Evolutionary conservation across 208 protist species (phyloP).

Genomic region (Crithidia brevicula): DNA sequence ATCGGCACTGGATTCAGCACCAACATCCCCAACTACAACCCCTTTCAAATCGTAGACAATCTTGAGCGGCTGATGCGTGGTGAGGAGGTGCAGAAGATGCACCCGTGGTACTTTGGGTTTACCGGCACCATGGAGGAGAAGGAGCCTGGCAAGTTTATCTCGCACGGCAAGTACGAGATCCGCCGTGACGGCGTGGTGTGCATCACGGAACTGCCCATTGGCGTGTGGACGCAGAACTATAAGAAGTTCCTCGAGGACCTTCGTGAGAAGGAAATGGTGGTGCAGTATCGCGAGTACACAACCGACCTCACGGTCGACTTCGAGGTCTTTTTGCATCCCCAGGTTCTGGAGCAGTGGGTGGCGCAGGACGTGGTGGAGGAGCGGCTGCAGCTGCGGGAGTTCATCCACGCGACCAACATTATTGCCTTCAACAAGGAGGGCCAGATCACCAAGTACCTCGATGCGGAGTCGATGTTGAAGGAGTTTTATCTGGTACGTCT

Average conservation of each 20-base stretch:
- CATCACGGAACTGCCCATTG: slow-evolving; percentile 98
- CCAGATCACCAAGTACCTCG: slow-evolving; percentile 95
- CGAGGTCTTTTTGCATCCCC: slow-evolving; percentile 90
- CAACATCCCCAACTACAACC: slow-evolving; percentile 98
- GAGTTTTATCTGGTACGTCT: slow-evolving; percentile 98
- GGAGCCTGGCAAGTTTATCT: slow-evolving; percentile 85
- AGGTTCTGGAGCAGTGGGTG: slow-evolving; percentile 81
- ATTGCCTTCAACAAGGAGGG: slow-evolving; percentile 97
- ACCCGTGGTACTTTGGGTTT: slow-evolving; percentile 99
- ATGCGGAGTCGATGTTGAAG: slow-evolving; percentile 94
- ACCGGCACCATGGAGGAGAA: slow-evolving; percentile 87
- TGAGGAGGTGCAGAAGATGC: slow-evolving; percentile 78
- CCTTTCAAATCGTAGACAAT: slow-evolving; percentile 96
- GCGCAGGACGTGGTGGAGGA: slow-evolving; percentile 88
- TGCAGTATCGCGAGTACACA: slow-evolving; percentile 97
- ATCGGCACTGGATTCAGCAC: slow-evolving; percentile 99
- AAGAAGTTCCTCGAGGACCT: slow-evolving; percentile 96
- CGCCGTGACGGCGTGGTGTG: slow-evolving; percentile 85
- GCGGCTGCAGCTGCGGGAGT: slow-evolving; percentile 91
- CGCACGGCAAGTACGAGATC: slow-evolving; percentile 64
- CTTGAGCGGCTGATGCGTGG: slow-evolving; percentile 85
- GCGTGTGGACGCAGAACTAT: slow-evolving; percentile 96
- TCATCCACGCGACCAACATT: slow-evolving; percentile 97
- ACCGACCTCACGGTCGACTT: slow-evolving; percentile 97
- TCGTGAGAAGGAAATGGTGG: slow-evolving; percentile 86